phyloP scores from a whole-genome alignment of 768 basidiomycete genomes.

The Calocera cornea region DNA sequence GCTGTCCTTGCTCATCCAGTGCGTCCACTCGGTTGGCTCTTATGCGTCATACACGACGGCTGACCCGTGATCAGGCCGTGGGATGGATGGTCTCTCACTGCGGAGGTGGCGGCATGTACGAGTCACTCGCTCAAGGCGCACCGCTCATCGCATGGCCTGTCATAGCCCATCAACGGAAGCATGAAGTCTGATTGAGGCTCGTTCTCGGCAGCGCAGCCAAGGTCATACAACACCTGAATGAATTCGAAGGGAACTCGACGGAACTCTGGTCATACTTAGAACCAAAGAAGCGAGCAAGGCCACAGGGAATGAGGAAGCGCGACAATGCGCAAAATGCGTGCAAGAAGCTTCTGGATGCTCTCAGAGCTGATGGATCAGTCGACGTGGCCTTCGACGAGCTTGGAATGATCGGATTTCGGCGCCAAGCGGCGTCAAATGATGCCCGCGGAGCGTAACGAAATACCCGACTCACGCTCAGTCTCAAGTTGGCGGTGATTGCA shows the following conservation, averaged over 20 bases:
- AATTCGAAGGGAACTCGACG: background rate
- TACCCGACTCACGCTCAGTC: too few relatives aligned
- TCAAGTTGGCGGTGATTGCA: too few relatives aligned
- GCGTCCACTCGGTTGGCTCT: background rate
- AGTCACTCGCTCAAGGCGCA: background rate
- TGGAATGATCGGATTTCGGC: too few relatives aligned
- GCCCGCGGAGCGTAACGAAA: too few relatives aligned
- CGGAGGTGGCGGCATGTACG: background rate
- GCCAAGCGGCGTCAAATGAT: too few relatives aligned
- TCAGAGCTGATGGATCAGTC: too few relatives aligned
- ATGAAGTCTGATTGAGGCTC: background rate
- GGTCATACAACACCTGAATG: background rate
- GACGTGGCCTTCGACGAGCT: too few relatives aligned
- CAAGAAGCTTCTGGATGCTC: too few relatives aligned
- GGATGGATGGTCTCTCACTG: background rate
- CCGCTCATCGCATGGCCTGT: background rate
- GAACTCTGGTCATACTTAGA: background rate
- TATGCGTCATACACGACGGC: background rate
- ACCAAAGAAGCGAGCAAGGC: background rate
- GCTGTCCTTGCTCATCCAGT: background rate
- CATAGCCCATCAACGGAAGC: background rate
- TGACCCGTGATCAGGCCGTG: background rate
- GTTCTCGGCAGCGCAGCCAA: background rate
- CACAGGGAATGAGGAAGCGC: too few relatives aligned
- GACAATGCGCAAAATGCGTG: too few relatives aligned